These are phyloP conservation scores for Chlamydomonas sp. DNA, from an alignment of 139 green algal genomes.

Conservation along the genomic window DNA sequence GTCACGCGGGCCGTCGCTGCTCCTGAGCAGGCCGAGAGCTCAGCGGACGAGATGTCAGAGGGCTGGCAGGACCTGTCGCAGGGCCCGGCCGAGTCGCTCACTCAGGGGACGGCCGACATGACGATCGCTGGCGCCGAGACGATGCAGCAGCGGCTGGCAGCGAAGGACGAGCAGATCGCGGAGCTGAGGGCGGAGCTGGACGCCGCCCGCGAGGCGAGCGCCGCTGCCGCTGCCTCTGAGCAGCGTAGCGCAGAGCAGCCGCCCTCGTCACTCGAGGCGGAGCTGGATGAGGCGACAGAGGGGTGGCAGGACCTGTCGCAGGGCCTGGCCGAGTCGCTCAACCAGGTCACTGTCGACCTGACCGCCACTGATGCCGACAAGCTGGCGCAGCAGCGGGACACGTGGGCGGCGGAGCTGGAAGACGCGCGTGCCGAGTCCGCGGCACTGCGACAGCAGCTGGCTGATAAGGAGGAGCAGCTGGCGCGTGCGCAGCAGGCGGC, in stretches of 20 bases:
- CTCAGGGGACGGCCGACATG: not conserved
- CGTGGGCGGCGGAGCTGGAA: not conserved
- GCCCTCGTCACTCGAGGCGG: too few relatives aligned
- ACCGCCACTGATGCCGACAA: too few relatives aligned
- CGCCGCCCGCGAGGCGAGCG: not conserved
- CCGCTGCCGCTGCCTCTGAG: too few relatives aligned
- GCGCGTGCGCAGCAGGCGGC: not conserved
- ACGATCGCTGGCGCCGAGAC: not conserved
- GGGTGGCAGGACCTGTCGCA: too few relatives aligned
- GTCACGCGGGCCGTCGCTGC: not conserved
- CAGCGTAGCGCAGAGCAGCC: too few relatives aligned
- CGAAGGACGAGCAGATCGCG: not conserved
- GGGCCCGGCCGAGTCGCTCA: not conserved
- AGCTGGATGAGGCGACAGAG: too few relatives aligned
- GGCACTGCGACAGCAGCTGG: not conserved
- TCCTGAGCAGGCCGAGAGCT: not conserved
- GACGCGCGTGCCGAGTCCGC: not conserved
- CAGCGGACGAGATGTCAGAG: not conserved
- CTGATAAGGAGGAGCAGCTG: not conserved
- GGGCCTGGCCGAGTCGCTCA: too few relatives aligned
- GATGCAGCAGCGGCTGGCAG: not conserved
- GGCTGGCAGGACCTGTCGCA: not conserved
- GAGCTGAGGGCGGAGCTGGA: not conserved
- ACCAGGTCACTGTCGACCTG: too few relatives aligned
- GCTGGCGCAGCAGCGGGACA: not conserved